phyloP scores from a whole-genome alignment of 768 basidiomycete species.

The Leccinellum luteum region DNA sequence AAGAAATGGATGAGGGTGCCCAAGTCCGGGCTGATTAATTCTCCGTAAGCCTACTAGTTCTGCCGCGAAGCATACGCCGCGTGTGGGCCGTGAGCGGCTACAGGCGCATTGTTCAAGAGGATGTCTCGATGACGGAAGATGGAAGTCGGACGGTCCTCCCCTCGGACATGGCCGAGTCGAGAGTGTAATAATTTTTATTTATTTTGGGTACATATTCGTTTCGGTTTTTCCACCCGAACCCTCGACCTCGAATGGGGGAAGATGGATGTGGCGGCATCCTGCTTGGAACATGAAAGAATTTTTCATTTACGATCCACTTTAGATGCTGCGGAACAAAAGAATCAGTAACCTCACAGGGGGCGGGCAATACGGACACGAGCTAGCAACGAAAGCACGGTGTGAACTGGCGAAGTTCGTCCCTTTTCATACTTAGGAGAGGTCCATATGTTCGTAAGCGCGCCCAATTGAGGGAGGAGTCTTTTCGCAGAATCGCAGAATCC shows the following conservation, averaged over 20 bases:
- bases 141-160: neutral
- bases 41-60: neutral
- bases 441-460: neutral
- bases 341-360: slow-evolving; percentile 10
- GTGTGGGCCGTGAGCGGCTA: neutral
- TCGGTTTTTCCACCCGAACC: neutral
- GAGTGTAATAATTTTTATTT: neutral
- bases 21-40: slow-evolving; percentile 1
- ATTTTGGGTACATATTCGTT: neutral
- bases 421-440: neutral
- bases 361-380: neutral
- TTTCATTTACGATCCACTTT: neutral
- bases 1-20: neutral
- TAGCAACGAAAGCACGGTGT: neutral
- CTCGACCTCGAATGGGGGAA: neutral
- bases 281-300: neutral
- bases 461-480: neutral
- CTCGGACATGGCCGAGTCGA: neutral
- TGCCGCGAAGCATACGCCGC: neutral
- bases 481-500: neutral
- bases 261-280: neutral
- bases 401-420: slow-evolving; percentile 1
- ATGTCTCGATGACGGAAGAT: neutral
- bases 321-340: neutral
- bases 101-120: neutral